A percentile compares a stretch with the other conserved stretches of the same genome.
Evolutionary conservation across 371 early-diverging fungal species (phyloP).

Genomic region (Apophysomyces ossiformis): DNA sequence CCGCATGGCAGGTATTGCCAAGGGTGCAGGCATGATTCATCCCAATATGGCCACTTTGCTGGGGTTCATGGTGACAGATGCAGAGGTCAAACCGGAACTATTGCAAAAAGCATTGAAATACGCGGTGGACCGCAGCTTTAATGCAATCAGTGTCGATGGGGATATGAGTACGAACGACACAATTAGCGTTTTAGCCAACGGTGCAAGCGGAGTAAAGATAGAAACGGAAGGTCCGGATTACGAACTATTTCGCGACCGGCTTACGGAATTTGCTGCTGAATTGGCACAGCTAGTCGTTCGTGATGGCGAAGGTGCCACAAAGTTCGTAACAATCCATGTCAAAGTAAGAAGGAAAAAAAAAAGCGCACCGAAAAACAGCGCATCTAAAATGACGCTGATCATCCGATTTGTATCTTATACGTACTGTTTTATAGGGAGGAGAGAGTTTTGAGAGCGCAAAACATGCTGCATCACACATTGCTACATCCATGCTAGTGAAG

Average conservation of each 20-base stretch:
- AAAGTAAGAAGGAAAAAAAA: constrained; percentile 49
- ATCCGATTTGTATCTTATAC: too few species aligned
- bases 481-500: constrained; percentile 92
- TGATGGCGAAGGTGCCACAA: constrained; percentile 97
- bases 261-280: constrained; percentile 82
- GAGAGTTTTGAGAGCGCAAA: constrained; percentile 78
- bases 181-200: constrained; percentile 88
- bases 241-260: constrained; percentile 66
- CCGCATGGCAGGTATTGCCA: constrained; percentile 90
- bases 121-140: constrained; percentile 91
- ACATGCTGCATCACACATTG: constrained; percentile 83
- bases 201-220: constrained; percentile 63
- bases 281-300: constrained; percentile 87
- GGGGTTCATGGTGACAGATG: constrained; percentile 87
- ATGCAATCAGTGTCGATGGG: constrained; percentile 93
- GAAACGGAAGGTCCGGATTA: constrained; percentile 61
- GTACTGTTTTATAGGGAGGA: constrained; percentile 58
- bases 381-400: too few species aligned
- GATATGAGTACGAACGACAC: constrained; percentile 98
- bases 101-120: constrained; percentile 76
- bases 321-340: constrained; percentile 91
- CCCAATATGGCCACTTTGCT: constrained; percentile 95
- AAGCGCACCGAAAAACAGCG: not conserved
- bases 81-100: constrained; percentile 60
- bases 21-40: constrained; percentile 97